Conservation (phyloP, 2,329 filamentous ascomycete genomes). For the Seiridium cupressi region DNA sequence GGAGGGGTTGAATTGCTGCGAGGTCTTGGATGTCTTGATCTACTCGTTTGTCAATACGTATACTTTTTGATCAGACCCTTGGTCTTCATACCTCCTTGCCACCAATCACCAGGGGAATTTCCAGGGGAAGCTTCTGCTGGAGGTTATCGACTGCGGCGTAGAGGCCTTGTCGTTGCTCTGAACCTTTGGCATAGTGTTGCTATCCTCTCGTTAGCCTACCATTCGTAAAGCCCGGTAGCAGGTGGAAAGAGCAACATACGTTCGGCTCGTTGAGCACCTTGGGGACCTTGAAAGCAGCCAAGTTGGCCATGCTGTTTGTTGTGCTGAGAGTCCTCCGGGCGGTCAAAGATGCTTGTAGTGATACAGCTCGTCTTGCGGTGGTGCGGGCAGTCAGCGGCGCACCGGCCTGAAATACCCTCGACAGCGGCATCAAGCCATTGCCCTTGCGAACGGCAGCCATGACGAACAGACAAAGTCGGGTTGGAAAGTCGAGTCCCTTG, state of each 20-base stretch:
- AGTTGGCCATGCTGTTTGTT: conserved; percentile 46
- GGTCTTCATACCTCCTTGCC: conserved; percentile 67
- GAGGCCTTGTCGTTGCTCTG: conserved; percentile 73
- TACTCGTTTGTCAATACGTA: conserved; percentile 26
- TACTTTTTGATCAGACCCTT: background rate
- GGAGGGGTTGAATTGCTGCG: conserved; percentile 78
- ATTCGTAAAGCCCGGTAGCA: background rate
- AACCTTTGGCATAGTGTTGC: conserved; percentile 88
- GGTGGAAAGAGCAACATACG: conserved; percentile 51
- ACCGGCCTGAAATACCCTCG: conserved; percentile 18
- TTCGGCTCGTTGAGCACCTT: conserved; percentile 93
- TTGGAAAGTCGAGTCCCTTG: background rate
- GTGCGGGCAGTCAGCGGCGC: background rate
- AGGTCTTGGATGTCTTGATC: conserved; percentile 65
- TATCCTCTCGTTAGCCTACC: conserved; percentile 33
- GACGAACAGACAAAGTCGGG: background rate
- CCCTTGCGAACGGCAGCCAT: conserved; percentile 22
- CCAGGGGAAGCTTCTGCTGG: conserved; percentile 66
- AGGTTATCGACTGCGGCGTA: conserved; percentile 69
- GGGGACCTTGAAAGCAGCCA: conserved; percentile 86
- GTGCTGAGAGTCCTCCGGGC: conserved; percentile 21
- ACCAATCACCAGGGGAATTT: conserved; percentile 80
- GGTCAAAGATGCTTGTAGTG: conserved; percentile 14
- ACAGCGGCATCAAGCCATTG: conserved; percentile 15
- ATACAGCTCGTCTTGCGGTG: background rate